Percentiles rank a stretch among this genome's conserved stretches.
phyloP scores from a whole-genome alignment of 805 yeast species.

The Candida taoyuanica region DNA sequence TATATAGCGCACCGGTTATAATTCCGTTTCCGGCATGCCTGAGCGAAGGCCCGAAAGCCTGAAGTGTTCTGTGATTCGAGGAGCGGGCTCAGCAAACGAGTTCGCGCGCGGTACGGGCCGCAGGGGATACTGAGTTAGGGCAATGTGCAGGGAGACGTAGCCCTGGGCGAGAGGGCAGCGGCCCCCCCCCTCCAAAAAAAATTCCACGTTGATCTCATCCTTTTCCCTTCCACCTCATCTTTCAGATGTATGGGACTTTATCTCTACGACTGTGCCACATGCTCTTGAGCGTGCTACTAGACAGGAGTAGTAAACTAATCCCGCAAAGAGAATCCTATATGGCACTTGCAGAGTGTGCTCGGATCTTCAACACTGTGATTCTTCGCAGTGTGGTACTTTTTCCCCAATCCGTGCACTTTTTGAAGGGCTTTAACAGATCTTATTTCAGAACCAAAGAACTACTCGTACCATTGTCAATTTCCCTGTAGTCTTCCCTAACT shows the following conservation, averaged over 20 bases:
- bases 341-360: conserved; percentile 22
- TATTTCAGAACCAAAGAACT: neutral
- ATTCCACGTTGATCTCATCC: neutral
- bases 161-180: neutral
- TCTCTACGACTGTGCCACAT: conserved; percentile 41
- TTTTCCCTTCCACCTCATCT: neutral
- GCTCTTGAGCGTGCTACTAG: conserved; percentile 5
- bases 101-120: too few species aligned
- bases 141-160: neutral
- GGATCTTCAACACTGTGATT: conserved; percentile 3
- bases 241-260: conserved; percentile 33
- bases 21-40: conserved; percentile 3
- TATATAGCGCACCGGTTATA: neutral
- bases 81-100: too few species aligned
- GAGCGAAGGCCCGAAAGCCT: too few species aligned
- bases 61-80: too few species aligned
- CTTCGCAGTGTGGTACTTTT: neutral
- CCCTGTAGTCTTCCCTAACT: too few species aligned
- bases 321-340: conserved; percentile 34
- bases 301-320: conserved; percentile 49
- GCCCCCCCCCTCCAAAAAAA: too few species aligned
- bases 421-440: conserved; percentile 16
- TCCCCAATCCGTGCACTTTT: conserved; percentile 12
- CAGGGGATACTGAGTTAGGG: too few species aligned
- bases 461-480: neutral